Base-by-base conservation (phyloP, 176 grass and related monocot species). In the Urochloa ruziziensis region DNA sequence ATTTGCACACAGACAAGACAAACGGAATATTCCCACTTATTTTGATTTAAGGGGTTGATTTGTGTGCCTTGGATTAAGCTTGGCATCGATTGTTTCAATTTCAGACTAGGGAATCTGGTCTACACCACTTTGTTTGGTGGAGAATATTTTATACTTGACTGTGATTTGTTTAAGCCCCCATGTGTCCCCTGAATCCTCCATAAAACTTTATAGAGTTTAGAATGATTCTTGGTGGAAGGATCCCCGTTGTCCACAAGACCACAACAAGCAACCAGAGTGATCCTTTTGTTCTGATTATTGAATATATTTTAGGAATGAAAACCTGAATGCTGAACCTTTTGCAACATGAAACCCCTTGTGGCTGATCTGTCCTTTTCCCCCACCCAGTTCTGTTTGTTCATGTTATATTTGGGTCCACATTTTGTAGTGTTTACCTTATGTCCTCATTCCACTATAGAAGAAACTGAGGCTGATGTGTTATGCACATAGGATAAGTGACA, bases 221-320 rank as follows among this genome's bases (percentile, higher is more conserved):
- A 58, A 86, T 77, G 63, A 40, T 77, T 76, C 43, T 76, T 64
- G 56, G 36, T 90, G 35, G 73, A 90, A 86, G 73, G 66, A 78
- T 86, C 79, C 78, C 14, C 18, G 37, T 14, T 82, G 66, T 78
- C 72, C 83, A 78, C 79, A 51, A 74, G n/a, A n/a, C n/a, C 46
- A 58, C 5, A 44, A 40, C 39, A 40, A 40, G 15, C 15, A 30
- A 7, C 75, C 79, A 73, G 27, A 79, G 82, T 12, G 25, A 39
- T 2, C 40, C 67, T 17, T 95, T 95, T 80, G 71, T 77, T 24
- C 89, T 83, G 3, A 77, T 94, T 62, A 76, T 39, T 33, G 2
- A 43, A 48, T 88, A 33, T 48, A 40, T 70, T 34, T 19, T 65
- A 58, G 27, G 44, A 39, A n/a, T 18, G 21, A 52, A 52, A 52